A percentile compares a stretch with the other conserved stretches of the same genome.
Evolutionary conservation across 371 early-diverging fungal species (phyloP).

Genomic region (Mortierella sp.): DNA sequence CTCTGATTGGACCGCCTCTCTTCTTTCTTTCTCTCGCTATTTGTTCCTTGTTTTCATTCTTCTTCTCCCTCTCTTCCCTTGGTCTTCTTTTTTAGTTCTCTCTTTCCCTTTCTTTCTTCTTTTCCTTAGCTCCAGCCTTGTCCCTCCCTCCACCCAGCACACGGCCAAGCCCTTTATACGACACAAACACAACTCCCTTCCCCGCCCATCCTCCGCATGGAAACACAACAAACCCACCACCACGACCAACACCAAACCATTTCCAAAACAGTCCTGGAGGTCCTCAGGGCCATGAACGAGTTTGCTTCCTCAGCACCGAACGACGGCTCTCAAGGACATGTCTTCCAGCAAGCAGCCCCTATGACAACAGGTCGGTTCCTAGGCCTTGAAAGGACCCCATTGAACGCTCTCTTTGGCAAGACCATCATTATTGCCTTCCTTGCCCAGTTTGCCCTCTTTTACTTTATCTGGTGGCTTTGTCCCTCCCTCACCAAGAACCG

Average conservation of each 20-base stretch:
- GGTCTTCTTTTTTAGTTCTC: too few relatives aligned
- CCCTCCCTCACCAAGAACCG: slow-evolving; percentile 34
- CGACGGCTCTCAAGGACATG: neutral
- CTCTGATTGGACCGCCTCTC: neutral
- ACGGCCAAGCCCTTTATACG: neutral
- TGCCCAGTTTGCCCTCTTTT: slow-evolving; percentile 36
- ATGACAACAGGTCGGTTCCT: slow-evolving; percentile 19
- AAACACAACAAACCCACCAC: neutral
- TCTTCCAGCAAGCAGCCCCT: neutral
- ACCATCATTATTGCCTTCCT: slow-evolving; percentile 24
- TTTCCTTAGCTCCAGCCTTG: too few relatives aligned
- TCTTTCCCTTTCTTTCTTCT: neutral
- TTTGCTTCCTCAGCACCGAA: neutral
- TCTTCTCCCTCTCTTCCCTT: neutral
- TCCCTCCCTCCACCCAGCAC: neutral
- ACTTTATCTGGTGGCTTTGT: slow-evolving; percentile 22
- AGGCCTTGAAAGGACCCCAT: slow-evolving; percentile 26
- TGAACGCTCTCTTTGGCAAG: slow-evolving; percentile 31
- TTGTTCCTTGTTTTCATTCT: neutral
- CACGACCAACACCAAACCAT: neutral
- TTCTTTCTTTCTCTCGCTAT: neutral
- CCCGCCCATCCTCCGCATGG: neutral
- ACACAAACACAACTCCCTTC: neutral
- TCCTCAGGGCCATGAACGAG: slow-evolving; percentile 11
- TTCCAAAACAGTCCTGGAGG: slow-evolving; percentile 9